Conservation (phyloP, 345 rosid species). For the Cardamine occulta region DNA sequence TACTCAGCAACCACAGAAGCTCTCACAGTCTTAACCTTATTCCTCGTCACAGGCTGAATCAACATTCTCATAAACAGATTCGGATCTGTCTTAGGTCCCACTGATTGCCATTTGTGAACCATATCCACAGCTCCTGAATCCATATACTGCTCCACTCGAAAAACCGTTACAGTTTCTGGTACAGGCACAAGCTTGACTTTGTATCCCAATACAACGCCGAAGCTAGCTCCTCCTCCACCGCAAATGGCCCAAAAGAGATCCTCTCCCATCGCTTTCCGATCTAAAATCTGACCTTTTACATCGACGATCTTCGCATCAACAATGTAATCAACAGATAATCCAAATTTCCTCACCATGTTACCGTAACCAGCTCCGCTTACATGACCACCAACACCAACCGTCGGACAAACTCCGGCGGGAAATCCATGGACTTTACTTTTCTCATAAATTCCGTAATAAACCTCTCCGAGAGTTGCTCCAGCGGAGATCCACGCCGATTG, state of each 20-base stretch:
- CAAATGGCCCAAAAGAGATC: slow-evolving; percentile 65
- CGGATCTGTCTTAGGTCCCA: slow-evolving; percentile 53
- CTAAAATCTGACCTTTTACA: slow-evolving; percentile 48
- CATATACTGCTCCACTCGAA: slow-evolving; percentile 44
- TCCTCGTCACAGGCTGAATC: slow-evolving; percentile 53
- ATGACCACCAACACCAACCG: slow-evolving; percentile 70
- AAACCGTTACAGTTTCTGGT: slow-evolving; percentile 54
- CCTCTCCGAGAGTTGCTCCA: slow-evolving; percentile 63
- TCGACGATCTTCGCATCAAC: slow-evolving; percentile 62
- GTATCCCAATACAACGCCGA: slow-evolving; percentile 52
- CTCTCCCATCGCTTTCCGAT: slow-evolving; percentile 60
- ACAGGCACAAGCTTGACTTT: slow-evolving; percentile 57
- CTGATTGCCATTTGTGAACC: slow-evolving; percentile 51
- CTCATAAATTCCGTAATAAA: slow-evolving; percentile 51
- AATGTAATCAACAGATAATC: slow-evolving; percentile 55
- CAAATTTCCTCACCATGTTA: slow-evolving; percentile 54
- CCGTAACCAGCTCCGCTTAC: slow-evolving; percentile 66
- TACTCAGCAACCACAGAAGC: slow-evolving; percentile 45
- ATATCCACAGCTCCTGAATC: slow-evolving; percentile 49
- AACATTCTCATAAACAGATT: slow-evolving; percentile 66
- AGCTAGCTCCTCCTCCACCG: slow-evolving; percentile 66
- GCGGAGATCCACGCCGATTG: slow-evolving; percentile 58
- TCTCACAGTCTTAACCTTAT: slow-evolving; percentile 46
- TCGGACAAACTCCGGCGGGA: slow-evolving; percentile 65
- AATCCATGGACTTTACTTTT: slow-evolving; percentile 50